These are phyloP conservation scores for Pneumocystis sp. DNA, from an alignment of 1,139 yeast species.

Conservation along the genomic window DNA sequence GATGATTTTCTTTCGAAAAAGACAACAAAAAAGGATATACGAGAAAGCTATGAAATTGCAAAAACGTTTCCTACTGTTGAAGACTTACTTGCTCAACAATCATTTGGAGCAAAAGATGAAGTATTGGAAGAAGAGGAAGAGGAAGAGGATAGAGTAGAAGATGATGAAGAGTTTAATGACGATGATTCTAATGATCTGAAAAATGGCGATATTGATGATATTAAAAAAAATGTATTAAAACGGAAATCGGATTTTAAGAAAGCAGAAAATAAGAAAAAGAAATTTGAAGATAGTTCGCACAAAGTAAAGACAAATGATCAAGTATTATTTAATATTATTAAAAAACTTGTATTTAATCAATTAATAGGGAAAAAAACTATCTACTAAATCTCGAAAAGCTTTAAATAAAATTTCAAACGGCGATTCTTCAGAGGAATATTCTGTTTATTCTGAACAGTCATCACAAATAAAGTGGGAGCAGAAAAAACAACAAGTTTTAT, in stretches of 20 bases:
- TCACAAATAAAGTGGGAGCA: constrained; percentile 3
- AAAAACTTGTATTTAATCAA: background rate
- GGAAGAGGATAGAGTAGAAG: background rate
- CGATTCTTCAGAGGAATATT: background rate
- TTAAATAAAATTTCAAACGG: background rate
- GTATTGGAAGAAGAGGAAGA: background rate
- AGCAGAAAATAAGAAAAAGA: background rate
- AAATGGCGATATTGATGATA: background rate
- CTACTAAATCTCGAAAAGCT: background rate
- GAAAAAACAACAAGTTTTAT: constrained; percentile 6
- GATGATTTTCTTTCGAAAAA: background rate
- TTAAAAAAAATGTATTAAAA: background rate
- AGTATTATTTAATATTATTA: background rate
- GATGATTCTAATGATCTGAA: background rate
- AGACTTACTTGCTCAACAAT: background rate
- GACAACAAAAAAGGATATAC: background rate
- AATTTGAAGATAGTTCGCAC: background rate
- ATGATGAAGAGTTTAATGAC: constrained; percentile 1
- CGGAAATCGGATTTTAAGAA: background rate
- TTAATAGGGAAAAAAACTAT: background rate
- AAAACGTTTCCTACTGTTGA: background rate
- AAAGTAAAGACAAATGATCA: constrained; percentile 3
- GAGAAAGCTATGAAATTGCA: background rate
- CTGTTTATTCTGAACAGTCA: constrained; percentile 1
- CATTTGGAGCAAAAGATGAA: background rate